Percentiles rank a stretch among this genome's conserved stretches.
phyloP scores from a whole-genome alignment of 2,329 filamentous ascomycete genomes.

The Atkinsonella texensis region DNA sequence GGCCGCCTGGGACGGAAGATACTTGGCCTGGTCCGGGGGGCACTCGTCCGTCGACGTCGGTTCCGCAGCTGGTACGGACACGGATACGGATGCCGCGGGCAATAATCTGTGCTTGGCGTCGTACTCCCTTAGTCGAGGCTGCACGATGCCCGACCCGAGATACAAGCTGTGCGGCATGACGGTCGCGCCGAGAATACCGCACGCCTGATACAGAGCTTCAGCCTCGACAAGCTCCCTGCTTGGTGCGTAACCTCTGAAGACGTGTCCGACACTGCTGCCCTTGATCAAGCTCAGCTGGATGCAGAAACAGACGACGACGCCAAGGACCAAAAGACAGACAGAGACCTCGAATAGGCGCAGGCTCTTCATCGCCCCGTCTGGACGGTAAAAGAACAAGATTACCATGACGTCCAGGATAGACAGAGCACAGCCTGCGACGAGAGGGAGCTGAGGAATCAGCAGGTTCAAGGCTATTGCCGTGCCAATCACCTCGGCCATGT shows the following conservation, averaged over 20 bases:
- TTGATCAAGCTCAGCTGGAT: conserved; percentile 54
- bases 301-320: conserved; percentile 58
- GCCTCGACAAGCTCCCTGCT: conserved; percentile 45
- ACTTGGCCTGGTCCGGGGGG: conserved; percentile 40
- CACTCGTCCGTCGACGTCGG: conserved; percentile 15
- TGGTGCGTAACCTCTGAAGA: conserved; percentile 54
- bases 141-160: conserved; percentile 57
- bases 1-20: conserved; percentile 59
- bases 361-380: conserved; percentile 44
- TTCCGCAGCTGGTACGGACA: conserved; percentile 16
- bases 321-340: conserved; percentile 51
- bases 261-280: conserved; percentile 38
- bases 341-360: conserved; percentile 53
- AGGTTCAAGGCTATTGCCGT: conserved; percentile 59
- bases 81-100: conserved; percentile 21
- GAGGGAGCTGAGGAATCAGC: conserved; percentile 48
- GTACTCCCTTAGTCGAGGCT: conserved; percentile 53
- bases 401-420: conserved; percentile 57
- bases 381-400: conserved; percentile 54
- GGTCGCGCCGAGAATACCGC: conserved; percentile 66
- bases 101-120: conserved; percentile 45
- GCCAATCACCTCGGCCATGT: conserved; percentile 61
- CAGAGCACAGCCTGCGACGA: conserved; percentile 56
- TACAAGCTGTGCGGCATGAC: conserved; percentile 62
- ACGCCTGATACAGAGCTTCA: conserved; percentile 55